A percentile compares a stretch with the other conserved stretches of the same genome.
These are phyloP conservation scores for Spathaspora arborariae DNA, from an alignment of 805 yeast genomes.

Conservation along the genomic window DNA sequence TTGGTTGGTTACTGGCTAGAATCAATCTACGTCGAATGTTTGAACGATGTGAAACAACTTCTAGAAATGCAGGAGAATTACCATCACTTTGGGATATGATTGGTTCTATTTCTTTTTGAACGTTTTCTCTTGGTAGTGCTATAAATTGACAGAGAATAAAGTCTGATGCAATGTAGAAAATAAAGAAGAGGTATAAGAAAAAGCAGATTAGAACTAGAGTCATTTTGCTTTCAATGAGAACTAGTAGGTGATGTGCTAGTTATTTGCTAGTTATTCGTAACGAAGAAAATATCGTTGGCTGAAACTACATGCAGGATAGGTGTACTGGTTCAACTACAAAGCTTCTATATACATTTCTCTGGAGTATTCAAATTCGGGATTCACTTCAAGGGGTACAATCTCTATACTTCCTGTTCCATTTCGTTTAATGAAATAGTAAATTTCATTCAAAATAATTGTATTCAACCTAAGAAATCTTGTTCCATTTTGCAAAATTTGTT, in stretches of 20 bases:
- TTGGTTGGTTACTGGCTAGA: slow-evolving; percentile 32
- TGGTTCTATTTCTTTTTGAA: slow-evolving; percentile 31
- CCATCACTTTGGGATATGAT: slow-evolving; percentile 25
- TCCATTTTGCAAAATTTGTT: background rate
- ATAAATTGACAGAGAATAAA: too few species aligned
- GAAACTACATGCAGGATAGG: too few species aligned
- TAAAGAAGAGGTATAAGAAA: too few species aligned
- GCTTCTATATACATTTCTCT: too few species aligned
- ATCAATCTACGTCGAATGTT: slow-evolving; percentile 36
- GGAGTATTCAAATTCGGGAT: too few species aligned
- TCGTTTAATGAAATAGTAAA: background rate
- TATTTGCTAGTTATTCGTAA: too few species aligned
- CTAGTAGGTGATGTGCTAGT: too few species aligned
- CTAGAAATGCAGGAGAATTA: slow-evolving; percentile 26
- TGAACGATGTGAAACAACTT: slow-evolving; percentile 28
- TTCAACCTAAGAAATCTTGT: background rate
- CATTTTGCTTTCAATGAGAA: too few species aligned
- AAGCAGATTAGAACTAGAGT: too few species aligned
- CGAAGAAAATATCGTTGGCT: too few species aligned
- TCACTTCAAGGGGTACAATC: background rate
- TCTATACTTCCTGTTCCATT: background rate
- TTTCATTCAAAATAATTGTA: background rate
- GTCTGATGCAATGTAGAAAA: too few species aligned
- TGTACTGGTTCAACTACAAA: too few species aligned
- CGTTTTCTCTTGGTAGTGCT: slow-evolving; percentile 27